Base-by-base conservation (phyloP, 2,329 filamentous ascomycete genomes). In the Penicillium sp. region DNA sequence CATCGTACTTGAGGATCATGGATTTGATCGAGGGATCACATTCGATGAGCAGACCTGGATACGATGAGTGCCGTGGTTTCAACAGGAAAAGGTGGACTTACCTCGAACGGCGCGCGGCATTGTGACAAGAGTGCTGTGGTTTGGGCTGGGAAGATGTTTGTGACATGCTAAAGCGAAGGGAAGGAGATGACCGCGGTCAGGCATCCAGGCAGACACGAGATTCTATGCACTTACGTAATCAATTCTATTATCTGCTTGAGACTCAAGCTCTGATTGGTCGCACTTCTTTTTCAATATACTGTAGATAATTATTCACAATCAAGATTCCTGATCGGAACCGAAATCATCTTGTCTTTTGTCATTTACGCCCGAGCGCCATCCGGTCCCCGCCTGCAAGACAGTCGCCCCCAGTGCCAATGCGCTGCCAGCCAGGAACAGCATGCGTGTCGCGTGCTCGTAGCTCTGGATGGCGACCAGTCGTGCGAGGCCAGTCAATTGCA, bases 321-420 rank as follows among this genome's bases (percentile, higher is more conserved):
- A 44, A 18, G 18, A 31, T 7, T 43, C 33, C 9, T 30, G 35
- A 13, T 46, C 48, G 4, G 35, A 2, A 16, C 41, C 40, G 10
- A 13, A 3, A 13, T 55, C 53, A 7, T 48, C 44, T 18, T 13
- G 38, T 41, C 55, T 41, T 9, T 46, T 48, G 11, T 47, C 41
- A 33, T 54, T 48, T n/a, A 11, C 44, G n/a, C 31, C 48, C 13
- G 69, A 67, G 18, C 63, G 75, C 81, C 81, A 85, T 2, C 83
- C 83, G 1, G 82, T 82, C 1, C 77, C 76, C 5, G 82, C 82
- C 61, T 86, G 83, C 14, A 83, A 66, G 2, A 79, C 56, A 1
- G 79, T 70, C 56, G 81, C 78, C 2, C 75, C 44, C 11, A 80
- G 50, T 2, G 78, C 77, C 44, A 85, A 59, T 0, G 69, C 76